Evolutionary conservation across 495 filamentous ascomycete genomes (phyloP).

Genomic region (Neurospora pannonica): DNA sequence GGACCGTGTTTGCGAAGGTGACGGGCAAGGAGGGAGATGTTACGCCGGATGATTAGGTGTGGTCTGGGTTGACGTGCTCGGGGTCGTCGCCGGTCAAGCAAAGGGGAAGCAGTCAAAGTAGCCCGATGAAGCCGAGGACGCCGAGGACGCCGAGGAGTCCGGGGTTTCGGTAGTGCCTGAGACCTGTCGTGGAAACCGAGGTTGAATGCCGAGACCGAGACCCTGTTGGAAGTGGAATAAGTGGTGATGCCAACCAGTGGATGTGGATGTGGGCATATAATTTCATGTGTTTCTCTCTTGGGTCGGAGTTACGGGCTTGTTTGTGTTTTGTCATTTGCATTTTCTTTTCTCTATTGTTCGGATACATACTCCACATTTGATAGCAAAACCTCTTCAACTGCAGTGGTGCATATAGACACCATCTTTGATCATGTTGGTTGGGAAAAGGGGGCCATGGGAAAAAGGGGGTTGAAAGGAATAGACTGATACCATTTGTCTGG

Average conservation of each 20-base stretch:
- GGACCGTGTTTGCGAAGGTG: conserved; percentile 22
- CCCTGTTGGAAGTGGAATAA: background rate
- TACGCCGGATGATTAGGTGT: conserved; percentile 30
- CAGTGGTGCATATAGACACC: background rate
- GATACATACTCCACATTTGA: background rate
- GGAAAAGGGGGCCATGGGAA: background rate
- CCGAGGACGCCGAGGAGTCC: background rate
- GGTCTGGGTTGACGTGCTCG: conserved; percentile 17
- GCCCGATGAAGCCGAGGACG: background rate
- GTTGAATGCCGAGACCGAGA: background rate
- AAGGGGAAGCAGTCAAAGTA: background rate
- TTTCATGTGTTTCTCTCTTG: background rate
- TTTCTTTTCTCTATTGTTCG: background rate
- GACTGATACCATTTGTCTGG: conserved; percentile 2
- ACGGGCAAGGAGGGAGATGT: conserved; percentile 16
- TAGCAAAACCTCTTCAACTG: background rate
- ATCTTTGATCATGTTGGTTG: background rate
- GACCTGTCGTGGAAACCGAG: background rate
- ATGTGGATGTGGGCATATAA: background rate
- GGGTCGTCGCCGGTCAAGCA: conserved; percentile 10
- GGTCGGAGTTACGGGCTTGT: conserved; percentile 1
- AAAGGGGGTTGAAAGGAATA: background rate
- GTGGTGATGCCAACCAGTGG: background rate
- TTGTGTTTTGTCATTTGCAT: background rate
- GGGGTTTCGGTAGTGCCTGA: background rate